Evolutionary conservation across 768 basidiomycete genomes (phyloP).

Genomic region (Mycena rebaudengoi): DNA sequence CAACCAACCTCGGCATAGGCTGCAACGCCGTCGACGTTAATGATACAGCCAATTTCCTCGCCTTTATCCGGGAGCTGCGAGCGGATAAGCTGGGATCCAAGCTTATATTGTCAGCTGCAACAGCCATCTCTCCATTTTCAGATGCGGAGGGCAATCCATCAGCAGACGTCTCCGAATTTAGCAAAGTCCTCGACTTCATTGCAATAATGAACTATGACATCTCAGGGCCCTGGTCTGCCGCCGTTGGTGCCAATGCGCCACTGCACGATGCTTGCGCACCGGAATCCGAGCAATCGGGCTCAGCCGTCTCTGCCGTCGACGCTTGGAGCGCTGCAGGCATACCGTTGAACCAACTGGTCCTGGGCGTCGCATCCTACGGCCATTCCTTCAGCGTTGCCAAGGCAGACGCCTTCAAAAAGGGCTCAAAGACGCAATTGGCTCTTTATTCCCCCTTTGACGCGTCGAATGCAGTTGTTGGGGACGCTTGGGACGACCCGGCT

Average conservation of each 20-base stretch:
- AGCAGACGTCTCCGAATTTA: constrained; percentile 76
- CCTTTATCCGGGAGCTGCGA: constrained; percentile 78
- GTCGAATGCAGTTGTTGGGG: constrained; percentile 54
- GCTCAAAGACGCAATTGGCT: constrained; percentile 41
- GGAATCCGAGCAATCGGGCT: constrained; percentile 64
- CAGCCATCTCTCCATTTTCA: constrained; percentile 49
- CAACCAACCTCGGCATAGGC: constrained; percentile 67
- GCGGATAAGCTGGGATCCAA: constrained; percentile 55
- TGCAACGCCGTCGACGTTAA: constrained; percentile 68
- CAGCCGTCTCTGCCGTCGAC: constrained; percentile 73
- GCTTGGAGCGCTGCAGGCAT: constrained; percentile 83
- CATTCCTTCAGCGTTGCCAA: constrained; percentile 68
- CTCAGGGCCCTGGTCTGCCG: constrained; percentile 55
- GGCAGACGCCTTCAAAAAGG: constrained; percentile 44
- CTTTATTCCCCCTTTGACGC: constrained; percentile 61
- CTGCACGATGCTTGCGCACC: constrained; percentile 75
- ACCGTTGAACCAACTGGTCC: constrained; percentile 69
- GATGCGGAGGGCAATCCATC: constrained; percentile 66
- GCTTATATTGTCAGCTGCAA: constrained; percentile 64
- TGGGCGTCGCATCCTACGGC: constrained; percentile 85
- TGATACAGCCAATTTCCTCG: constrained; percentile 82
- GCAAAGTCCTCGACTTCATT: constrained; percentile 64
- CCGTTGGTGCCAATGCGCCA: constrained; percentile 86
- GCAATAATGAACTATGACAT: constrained; percentile 66
- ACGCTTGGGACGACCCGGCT: constrained; percentile 54